phyloP scores from a whole-genome alignment of 306 rosid genomes.

The Sindora glabra region DNA sequence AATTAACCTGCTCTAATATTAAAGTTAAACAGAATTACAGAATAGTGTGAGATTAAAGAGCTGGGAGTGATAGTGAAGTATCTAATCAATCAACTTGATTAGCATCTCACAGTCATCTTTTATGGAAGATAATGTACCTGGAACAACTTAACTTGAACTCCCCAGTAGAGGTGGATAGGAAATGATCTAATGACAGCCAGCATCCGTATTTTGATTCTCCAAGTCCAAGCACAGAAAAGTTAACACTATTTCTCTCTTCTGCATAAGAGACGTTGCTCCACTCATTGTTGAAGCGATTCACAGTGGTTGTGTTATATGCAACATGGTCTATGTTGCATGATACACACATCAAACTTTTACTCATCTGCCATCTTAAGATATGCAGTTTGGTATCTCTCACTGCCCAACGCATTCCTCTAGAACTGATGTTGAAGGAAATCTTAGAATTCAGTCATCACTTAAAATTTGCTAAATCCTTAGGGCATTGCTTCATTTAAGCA shows the following conservation, averaged over 20 bases:
- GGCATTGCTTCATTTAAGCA: background rate
- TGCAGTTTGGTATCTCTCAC: background rate
- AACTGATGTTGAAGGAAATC: background rate
- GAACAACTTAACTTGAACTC: background rate
- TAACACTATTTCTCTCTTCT: background rate
- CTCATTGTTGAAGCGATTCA: background rate
- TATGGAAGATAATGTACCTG: background rate
- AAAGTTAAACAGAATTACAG: no score
- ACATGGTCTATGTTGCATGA: background rate
- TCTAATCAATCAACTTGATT: background rate
- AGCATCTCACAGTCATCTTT: background rate
- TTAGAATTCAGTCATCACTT: background rate
- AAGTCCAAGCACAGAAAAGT: no score
- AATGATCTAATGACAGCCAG: no score
- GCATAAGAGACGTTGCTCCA: background rate
- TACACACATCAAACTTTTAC: background rate
- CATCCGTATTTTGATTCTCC: no score
- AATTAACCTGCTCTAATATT: no score
- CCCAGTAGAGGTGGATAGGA: no score
- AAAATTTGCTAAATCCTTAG: background rate
- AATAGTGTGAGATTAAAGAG: no score
- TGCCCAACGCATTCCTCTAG: background rate
- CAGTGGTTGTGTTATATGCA: background rate
- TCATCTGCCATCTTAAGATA: constrained; percentile 2
- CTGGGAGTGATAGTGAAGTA: background rate